Base-by-base conservation (phyloP, 2,329 filamentous ascomycete genomes). In the Aspergillus flavus region DNA sequence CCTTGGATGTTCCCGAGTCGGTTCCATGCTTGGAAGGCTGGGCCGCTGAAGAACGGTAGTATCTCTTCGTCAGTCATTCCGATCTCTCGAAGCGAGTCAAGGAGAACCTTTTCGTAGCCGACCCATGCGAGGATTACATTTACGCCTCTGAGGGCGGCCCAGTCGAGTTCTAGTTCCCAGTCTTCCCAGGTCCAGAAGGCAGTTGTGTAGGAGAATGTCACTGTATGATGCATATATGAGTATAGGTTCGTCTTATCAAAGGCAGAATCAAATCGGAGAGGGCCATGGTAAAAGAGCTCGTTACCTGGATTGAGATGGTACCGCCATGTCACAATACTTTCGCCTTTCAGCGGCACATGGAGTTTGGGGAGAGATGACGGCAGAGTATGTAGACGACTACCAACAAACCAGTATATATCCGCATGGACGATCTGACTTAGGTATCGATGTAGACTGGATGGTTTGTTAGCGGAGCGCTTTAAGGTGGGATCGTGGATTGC, bases 1-100 rank as follows among this genome's bases (percentile, higher is more conserved):
- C 81, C 79, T 65, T 84, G 82, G 21, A 83, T 84, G 65, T 85
- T 86, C 11, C 83, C 83, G 61, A 86, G 82, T n/a, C 82, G 79
- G 65, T 85, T 85, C 83, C 83, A 86, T 12, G 83, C 75, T 62
- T 83, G 81, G 61, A 85, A 85, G 0, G 83, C 82, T 1, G 83
- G 83, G 0, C 83, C 83, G 56, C 79, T 83, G 58, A 85, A 74
- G 69, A 83, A 85, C 1, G 76, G 71, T 1, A 74, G 57, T 54
- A 85, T 83, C 30, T 85, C 81, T 5, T 72, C 67, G 43, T 82
- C 73, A 0, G 75, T 78, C 43, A 85, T 75, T 9, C 81, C 80
- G 21, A 82, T 72, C 3, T 82, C 81, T 12, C 71, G 76, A 66
- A 85, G 84, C 7, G 82, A 78, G 9, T 84, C 80, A 4, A 83